Conservation (phyloP, 768 basidiomycete species). For the Boletus barrowsii region DNA sequence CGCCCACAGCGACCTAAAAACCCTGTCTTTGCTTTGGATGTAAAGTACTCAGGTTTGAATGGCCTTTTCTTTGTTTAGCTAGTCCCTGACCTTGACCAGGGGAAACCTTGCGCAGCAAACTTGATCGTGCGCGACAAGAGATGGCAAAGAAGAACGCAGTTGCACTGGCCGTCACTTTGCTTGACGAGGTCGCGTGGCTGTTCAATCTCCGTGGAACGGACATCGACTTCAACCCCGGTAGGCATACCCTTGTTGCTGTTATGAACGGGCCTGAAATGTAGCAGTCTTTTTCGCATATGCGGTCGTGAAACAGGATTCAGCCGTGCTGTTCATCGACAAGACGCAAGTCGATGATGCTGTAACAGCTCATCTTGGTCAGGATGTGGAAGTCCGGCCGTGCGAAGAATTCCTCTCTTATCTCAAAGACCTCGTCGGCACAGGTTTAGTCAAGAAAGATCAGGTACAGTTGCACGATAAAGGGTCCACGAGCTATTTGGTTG, state of each 20-base stretch:
- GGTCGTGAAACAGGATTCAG: slow-evolving; percentile 57
- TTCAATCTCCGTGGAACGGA: slow-evolving; percentile 92
- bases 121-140: slow-evolving; percentile 62
- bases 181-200: slow-evolving; percentile 95
- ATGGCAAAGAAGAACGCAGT: slow-evolving; percentile 50
- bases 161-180: slow-evolving; percentile 78
- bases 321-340: slow-evolving; percentile 67
- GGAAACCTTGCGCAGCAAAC: slow-evolving; percentile 61
- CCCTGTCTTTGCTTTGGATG: slow-evolving; percentile 62
- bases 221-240: slow-evolving; percentile 83
- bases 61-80: not conserved
- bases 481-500: not conserved
- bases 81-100: slow-evolving; percentile 36
- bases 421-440: slow-evolving; percentile 41
- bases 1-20: slow-evolving; percentile 70
- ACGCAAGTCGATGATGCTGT: slow-evolving; percentile 43
- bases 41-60: slow-evolving; percentile 66
- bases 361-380: slow-evolving; percentile 47
- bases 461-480: slow-evolving; percentile 14
- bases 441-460: slow-evolving; percentile 34
- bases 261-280: not conserved
- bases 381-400: slow-evolving; percentile 71
- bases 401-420: slow-evolving; percentile 64
- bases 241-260: not conserved
- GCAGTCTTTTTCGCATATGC: slow-evolving; percentile 92